Percentiles rank a stretch among this genome's conserved stretches.
phyloP scores from a whole-genome alignment of 169 alveolate genomes.

The Eimeria acervulina region DNA sequence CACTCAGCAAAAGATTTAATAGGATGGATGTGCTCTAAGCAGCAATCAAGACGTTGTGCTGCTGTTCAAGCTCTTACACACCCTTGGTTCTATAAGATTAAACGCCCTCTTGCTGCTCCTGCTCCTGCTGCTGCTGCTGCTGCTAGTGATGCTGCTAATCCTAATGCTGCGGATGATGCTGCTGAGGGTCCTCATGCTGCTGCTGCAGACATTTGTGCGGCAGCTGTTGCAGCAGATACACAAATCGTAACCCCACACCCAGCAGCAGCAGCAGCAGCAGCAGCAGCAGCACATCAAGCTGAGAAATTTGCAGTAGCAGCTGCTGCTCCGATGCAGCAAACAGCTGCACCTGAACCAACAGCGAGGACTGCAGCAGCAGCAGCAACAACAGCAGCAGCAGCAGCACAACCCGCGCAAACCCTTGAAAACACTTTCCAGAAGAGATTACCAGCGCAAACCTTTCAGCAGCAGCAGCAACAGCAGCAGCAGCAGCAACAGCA shows the following conservation, averaged over 20 bases:
- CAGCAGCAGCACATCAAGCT: too few species aligned
- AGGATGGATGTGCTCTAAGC: conserved; percentile 91
- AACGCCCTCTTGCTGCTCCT: conserved; percentile 4
- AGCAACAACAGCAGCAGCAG: conserved; percentile 21
- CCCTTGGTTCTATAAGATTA: conserved; percentile 88
- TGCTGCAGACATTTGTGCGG: too few species aligned
- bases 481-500: conserved; percentile 7
- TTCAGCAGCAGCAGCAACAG: too few species aligned
- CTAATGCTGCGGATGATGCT: too few species aligned
- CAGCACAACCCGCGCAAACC: not conserved
- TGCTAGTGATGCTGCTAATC: too few species aligned
- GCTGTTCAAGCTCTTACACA: conserved; percentile 91
- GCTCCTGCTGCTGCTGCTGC: not conserved
- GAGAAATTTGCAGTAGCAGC: not conserved
- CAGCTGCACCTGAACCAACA: not conserved
- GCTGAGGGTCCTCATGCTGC: too few species aligned
- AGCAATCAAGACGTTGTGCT: conserved; percentile 90
- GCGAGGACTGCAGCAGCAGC: not conserved
- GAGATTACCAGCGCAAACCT: not conserved
- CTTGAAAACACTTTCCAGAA: not conserved
- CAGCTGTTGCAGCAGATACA: too few species aligned
- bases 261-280: not conserved
- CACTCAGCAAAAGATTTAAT: conserved; percentile 89
- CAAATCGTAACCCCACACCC: too few species aligned
- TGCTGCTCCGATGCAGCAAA: not conserved